Evolutionary conservation across 495 filamentous ascomycete genomes (phyloP).

Genomic region (Penicillium alfredii): DNA sequence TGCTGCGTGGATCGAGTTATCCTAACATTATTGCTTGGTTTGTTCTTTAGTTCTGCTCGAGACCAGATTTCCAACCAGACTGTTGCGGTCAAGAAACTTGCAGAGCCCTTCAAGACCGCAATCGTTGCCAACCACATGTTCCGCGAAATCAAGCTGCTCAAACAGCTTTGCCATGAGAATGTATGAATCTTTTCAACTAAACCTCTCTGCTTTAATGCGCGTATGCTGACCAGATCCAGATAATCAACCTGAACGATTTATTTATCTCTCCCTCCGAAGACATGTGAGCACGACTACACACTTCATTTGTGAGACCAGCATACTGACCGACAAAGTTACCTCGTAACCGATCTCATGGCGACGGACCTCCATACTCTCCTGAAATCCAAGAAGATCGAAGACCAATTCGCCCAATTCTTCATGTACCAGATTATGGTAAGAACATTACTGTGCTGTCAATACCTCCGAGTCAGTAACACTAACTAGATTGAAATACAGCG

Average conservation of each 20-base stretch:
- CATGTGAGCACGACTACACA: conserved; percentile 52
- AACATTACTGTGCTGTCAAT: no score
- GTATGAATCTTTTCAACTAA: conserved; percentile 37
- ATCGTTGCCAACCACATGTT: conserved; percentile 87
- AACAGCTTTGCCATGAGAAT: conserved; percentile 86
- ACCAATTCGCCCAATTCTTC: conserved; percentile 93
- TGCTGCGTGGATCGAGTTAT: not conserved
- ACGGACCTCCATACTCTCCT: conserved; percentile 86
- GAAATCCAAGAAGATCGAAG: conserved; percentile 79
- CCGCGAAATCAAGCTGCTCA: conserved; percentile 82
- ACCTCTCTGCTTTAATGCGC: conserved; percentile 6
- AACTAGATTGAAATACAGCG: conserved; percentile 47
- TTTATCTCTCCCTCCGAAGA: conserved; percentile 93
- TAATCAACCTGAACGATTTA: conserved; percentile 88
- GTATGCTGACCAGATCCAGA: no score
- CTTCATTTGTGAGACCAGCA: conserved; percentile 5
- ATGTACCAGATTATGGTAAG: conserved; percentile 88
- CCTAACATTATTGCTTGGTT: not conserved
- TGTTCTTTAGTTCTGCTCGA: conserved; percentile 66
- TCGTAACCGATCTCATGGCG: conserved; percentile 87
- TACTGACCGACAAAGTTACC: conserved; percentile 55
- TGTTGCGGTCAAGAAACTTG: conserved; percentile 93
- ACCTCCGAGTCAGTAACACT: conserved; percentile 8
- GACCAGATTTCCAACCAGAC: conserved; percentile 80
- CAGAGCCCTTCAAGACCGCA: conserved; percentile 91